These are phyloP conservation scores for Rhizopus delemar DNA, from an alignment of 371 early-diverging fungal species.

Conservation along the genomic window DNA sequence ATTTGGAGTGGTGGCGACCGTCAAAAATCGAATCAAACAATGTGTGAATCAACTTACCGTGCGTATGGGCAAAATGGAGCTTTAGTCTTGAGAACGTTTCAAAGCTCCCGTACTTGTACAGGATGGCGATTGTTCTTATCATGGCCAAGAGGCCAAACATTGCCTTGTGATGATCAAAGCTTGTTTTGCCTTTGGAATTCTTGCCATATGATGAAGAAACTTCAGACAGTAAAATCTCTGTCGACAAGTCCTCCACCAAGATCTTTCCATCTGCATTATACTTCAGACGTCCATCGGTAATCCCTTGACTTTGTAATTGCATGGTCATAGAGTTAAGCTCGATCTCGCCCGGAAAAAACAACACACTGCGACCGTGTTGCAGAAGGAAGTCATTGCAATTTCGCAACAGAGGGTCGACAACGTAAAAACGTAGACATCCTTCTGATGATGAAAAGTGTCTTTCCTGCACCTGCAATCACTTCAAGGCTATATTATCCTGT, in stretches of 20 bases:
- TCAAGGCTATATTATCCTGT: constrained; percentile 4
- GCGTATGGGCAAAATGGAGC: constrained; percentile 10
- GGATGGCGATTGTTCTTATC: constrained; percentile 7
- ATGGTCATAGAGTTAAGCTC: constrained; percentile 6
- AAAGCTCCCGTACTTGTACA: constrained; percentile 13
- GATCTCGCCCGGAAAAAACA: constrained; percentile 10
- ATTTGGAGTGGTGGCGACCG: constrained; percentile 8
- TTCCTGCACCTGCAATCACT: constrained; percentile 12
- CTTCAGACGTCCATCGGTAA: constrained; percentile 8
- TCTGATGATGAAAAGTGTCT: constrained; percentile 13
- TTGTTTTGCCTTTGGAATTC: constrained; percentile 7
- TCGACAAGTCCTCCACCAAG: constrained; percentile 4
- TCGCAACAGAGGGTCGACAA: constrained; percentile 6
- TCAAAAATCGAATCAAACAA: constrained; percentile 8
- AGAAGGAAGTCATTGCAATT: constrained; percentile 1
- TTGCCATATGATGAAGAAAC: constrained; percentile 13
- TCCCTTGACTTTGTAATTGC: constrained; percentile 10
- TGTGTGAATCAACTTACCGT: constrained; percentile 6
- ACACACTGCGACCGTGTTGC: not conserved
- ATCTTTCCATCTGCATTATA: constrained; percentile 9
- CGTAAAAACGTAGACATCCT: constrained; percentile 11
- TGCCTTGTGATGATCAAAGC: constrained; percentile 15
- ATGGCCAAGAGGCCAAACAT: constrained; percentile 15
- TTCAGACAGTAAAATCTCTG: constrained; percentile 15
- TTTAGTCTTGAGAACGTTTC: constrained; percentile 11